phyloP scores from a whole-genome alignment of 192 early-diverging fungal species.

The Coemansia erecta region DNA sequence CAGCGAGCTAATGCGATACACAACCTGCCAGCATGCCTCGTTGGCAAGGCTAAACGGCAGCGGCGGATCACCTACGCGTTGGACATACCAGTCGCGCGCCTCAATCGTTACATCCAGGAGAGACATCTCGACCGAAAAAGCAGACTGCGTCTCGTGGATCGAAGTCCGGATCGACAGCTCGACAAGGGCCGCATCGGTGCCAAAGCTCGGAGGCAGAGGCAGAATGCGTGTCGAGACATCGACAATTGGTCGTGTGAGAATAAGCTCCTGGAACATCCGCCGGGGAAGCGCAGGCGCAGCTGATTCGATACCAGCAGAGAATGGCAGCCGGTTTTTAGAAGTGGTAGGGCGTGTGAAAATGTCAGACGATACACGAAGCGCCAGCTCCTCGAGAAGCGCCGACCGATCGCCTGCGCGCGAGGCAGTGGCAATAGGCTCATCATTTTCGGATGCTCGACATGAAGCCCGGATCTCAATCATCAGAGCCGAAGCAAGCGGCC shows the following conservation, averaged over 20 bases:
- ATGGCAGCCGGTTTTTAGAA: not conserved
- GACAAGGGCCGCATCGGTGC: conserved; percentile 27
- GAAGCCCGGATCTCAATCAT: conserved; percentile 36
- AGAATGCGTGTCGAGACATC: conserved; percentile 19
- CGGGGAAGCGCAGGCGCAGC: conserved; percentile 9
- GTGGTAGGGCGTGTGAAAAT: conserved; percentile 4
- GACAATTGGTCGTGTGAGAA: conserved; percentile 24
- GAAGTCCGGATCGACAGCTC: conserved; percentile 12
- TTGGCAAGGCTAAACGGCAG: conserved; percentile 14
- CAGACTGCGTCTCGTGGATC: not conserved
- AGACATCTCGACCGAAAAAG: not conserved
- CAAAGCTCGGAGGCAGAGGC: conserved; percentile 28
- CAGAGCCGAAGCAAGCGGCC: conserved; percentile 18
- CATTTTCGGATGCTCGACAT: conserved; percentile 9
- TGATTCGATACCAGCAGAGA: not conserved
- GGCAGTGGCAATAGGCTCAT: conserved; percentile 8
- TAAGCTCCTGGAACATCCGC: conserved; percentile 35
- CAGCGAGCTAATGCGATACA: not conserved
- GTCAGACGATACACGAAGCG: conserved; percentile 22
- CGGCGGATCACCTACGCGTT: conserved; percentile 12
- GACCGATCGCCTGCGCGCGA: conserved; percentile 13
- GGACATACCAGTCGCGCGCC: conserved; percentile 32
- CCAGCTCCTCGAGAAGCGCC: conserved; percentile 39
- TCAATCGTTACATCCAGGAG: conserved; percentile 12
- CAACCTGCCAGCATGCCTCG: not conserved